A percentile compares a stretch with the other conserved stretches of the same genome.
phyloP scores from a whole-genome alignment of 441 rosid genomes.

The Croton laevigatus region DNA sequence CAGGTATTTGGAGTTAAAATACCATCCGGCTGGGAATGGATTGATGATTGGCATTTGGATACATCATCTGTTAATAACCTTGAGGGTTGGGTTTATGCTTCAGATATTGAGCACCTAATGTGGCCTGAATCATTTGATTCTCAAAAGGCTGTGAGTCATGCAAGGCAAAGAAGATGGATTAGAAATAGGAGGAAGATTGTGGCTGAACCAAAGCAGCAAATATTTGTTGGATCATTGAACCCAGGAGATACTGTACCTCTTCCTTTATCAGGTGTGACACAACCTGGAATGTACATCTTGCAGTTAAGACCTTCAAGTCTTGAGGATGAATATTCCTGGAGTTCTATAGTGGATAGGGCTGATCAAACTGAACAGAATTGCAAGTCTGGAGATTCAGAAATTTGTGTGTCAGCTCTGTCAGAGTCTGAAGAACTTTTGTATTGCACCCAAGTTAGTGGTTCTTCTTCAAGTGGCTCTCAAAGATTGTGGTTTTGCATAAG shows the following conservation, averaged over 20 bases:
- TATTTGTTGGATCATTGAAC: slow-evolving; percentile 59
- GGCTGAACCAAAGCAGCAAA: slow-evolving; percentile 37
- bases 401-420: slow-evolving; percentile 64
- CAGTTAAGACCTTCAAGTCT: slow-evolving; percentile 58
- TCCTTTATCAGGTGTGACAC: slow-evolving; percentile 69
- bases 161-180: slow-evolving; percentile 74
- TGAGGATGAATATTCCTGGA: slow-evolving; percentile 78
- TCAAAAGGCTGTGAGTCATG: slow-evolving; percentile 40
- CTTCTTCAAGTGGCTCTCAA: slow-evolving; percentile 56
- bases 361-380: slow-evolving; percentile 33
- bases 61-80: slow-evolving; percentile 38
- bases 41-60: slow-evolving; percentile 62
- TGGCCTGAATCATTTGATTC: slow-evolving; percentile 62
- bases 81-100: slow-evolving; percentile 77
- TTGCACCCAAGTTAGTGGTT: slow-evolving; percentile 60
- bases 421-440: slow-evolving; percentile 73
- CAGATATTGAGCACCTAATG: slow-evolving; percentile 51
- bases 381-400: slow-evolving; percentile 44
- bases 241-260: slow-evolving; percentile 80
- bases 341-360: slow-evolving; percentile 59
- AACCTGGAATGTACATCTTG: slow-evolving; percentile 54
- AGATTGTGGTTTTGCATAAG: slow-evolving; percentile 83
- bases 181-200: slow-evolving; percentile 47
- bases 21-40: slow-evolving; percentile 63
- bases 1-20: slow-evolving; percentile 44